A percentile compares a stretch with the other conserved stretches of the same genome.
Evolutionary conservation across 179 eudicot species (phyloP).

Genomic region (Beta macrorhiza): DNA sequence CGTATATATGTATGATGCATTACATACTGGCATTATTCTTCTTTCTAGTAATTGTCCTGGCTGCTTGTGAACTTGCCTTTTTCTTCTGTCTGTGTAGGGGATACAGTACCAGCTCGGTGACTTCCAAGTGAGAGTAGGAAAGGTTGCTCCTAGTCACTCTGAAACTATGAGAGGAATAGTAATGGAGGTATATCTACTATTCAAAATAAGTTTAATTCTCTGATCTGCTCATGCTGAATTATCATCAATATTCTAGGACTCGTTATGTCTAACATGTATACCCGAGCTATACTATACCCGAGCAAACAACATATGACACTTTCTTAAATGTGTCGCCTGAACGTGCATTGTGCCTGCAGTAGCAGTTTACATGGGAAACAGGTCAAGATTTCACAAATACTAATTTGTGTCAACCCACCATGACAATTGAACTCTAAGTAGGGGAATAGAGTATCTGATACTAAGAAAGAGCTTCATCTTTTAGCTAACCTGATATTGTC

Average conservation of each 20-base stretch:
- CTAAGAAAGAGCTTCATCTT: no score
- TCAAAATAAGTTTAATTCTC: background rate
- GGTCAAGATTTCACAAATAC: no score
- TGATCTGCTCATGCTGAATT: constrained; percentile 1
- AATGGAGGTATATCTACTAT: constrained; percentile 64
- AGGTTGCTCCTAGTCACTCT: constrained; percentile 69
- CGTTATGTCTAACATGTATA: background rate
- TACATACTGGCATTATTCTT: background rate
- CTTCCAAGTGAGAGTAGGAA: constrained; percentile 90
- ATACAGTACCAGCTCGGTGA: constrained; percentile 84
- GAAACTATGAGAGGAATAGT: constrained; percentile 86
- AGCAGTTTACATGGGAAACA: no score
- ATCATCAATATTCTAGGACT: background rate
- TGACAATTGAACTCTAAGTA: no score
- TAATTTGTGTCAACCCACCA: no score
- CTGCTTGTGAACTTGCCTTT: constrained; percentile 9
- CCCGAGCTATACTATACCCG: background rate
- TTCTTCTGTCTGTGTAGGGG: constrained; percentile 49
- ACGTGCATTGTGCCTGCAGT: background rate
- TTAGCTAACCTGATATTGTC: no score
- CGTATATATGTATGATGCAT: background rate
- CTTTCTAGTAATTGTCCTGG: background rate
- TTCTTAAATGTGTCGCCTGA: background rate
- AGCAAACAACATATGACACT: no score
- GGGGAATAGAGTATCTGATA: no score